Evolutionary conservation across 768 basidiomycete genomes (phyloP).

Genomic region (Trametopsis cervina): DNA sequence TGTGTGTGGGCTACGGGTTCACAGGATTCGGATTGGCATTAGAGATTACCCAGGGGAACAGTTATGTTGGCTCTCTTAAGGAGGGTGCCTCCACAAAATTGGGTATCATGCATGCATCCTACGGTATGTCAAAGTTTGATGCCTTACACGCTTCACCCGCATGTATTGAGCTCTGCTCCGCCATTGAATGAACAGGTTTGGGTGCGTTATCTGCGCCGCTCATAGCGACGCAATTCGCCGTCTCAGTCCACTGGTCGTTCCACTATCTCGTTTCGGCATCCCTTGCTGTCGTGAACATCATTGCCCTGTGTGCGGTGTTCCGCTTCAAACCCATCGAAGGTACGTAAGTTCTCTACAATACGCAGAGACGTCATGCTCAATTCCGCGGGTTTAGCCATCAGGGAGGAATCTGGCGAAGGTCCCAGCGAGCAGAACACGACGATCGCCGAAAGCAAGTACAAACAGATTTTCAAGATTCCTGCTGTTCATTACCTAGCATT

Average conservation of each 20-base stretch:
- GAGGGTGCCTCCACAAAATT: conserved; percentile 55
- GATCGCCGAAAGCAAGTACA: conserved; percentile 21
- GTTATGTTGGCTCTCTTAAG: conserved; percentile 54
- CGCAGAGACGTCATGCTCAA: no score
- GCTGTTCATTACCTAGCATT: conserved; percentile 32
- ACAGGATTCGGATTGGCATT: conserved; percentile 41
- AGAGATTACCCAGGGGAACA: conserved; percentile 68
- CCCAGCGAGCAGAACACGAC: conserved; percentile 24
- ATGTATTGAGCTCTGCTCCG: neutral
- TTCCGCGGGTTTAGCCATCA: no score
- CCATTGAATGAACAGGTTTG: conserved; percentile 21
- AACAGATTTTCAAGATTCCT: conserved; percentile 28
- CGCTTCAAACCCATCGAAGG: conserved; percentile 24
- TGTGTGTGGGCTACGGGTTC: conserved; percentile 41
- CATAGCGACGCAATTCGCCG: conserved; percentile 46
- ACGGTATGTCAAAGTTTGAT: conserved; percentile 43
- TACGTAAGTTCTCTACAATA: conserved; percentile 7
- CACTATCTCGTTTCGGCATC: conserved; percentile 36
- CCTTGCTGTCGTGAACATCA: conserved; percentile 16
- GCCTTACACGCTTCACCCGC: no score
- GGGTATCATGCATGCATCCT: conserved; percentile 60
- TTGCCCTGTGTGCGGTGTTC: conserved; percentile 20
- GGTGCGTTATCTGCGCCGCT: conserved; percentile 47
- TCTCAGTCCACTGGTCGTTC: conserved; percentile 30
- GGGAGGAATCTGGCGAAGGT: conserved; percentile 22